Base-by-base conservation (phyloP, 2,329 filamentous ascomycete genomes). In the Beauveria medogensis region DNA sequence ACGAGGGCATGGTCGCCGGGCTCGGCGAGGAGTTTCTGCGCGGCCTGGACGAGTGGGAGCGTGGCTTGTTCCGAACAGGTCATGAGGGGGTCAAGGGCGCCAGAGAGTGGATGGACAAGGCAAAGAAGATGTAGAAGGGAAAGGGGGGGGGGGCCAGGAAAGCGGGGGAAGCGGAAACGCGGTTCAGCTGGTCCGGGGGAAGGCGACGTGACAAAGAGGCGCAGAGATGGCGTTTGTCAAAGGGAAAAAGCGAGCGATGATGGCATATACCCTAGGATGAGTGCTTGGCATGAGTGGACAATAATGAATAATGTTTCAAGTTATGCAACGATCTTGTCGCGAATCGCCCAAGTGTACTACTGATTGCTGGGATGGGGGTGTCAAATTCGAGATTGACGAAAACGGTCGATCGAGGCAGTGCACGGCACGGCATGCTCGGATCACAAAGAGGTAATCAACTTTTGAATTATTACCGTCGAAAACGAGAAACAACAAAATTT, bases 21-120 rank as follows among this genome's bases (percentile, higher is more conserved):
- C 65, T 81, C 77, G 64, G 84, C 78, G 86, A 87, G 61, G 92
- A 97, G 66, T 97, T 97, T 68, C 77, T 97, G 67, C 81, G 90
- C 34, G 92, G 92, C 0, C 74, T 99, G 60, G 94, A 97, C 69
- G 92, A 97, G 77, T 92, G 86, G 73, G 94, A 99, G 77, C 82
- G 92, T 67, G 82, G 82, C 63, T 66, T 93, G 65, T 93, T 93
- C 70, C 82, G 88, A 51, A 84, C 83, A 62, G 86, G 87, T 1
- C 90, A 92, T 70, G 88, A 92, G 65, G 87, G 88, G 18, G 81
- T 86, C 2, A 92, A 88, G 72, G 78, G 82, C 8, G 82, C 84
- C 37, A 88, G 86, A 66, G 81, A 85, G 64, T 92, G 89, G 87
- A 82, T 87, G 67, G 86, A 88, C 37, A 82, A 81, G 65, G 80